phyloP scores from a whole-genome alignment of 2,329 filamentous ascomycete species.

The Fusarium sp. region DNA sequence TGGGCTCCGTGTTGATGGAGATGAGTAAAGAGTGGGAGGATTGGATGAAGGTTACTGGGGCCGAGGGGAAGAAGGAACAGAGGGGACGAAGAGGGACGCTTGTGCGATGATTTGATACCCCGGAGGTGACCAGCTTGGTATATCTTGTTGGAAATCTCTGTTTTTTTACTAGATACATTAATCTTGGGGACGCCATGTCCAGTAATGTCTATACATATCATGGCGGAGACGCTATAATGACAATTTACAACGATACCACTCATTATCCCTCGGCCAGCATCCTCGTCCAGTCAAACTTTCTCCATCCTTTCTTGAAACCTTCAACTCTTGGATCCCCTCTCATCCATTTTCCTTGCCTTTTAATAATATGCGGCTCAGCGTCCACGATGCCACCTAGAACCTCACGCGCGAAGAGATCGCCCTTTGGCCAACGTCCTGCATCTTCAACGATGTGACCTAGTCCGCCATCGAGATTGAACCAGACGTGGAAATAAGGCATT shows the following conservation, averaged over 20 bases:
- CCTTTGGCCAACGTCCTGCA: slow-evolving; percentile 82
- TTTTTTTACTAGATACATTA: slow-evolving; percentile 41
- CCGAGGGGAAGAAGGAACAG: slow-evolving; percentile 51
- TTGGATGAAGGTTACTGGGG: slow-evolving; percentile 73
- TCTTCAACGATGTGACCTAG: slow-evolving; percentile 95
- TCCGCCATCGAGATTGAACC: slow-evolving; percentile 93
- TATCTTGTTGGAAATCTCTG: slow-evolving; percentile 9
- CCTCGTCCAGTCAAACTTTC: slow-evolving; percentile 88
- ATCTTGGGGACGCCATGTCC: slow-evolving; percentile 34
- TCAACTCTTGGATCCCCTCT: slow-evolving; percentile 76
- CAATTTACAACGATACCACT: neutral
- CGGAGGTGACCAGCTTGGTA: slow-evolving; percentile 2
- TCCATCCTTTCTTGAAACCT: slow-evolving; percentile 85
- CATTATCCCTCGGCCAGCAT: slow-evolving; percentile 58
- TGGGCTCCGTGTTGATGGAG: slow-evolving; percentile 94
- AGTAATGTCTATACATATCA: slow-evolving; percentile 41
- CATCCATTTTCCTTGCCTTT: slow-evolving; percentile 88
- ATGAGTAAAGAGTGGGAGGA: slow-evolving; percentile 95
- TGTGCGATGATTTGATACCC: slow-evolving; percentile 38
- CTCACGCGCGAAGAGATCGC: slow-evolving; percentile 93
- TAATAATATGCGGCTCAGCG: slow-evolving; percentile 81
- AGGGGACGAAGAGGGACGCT: slow-evolving; percentile 46
- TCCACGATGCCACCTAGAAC: slow-evolving; percentile 93
- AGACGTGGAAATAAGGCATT: slow-evolving; percentile 98
- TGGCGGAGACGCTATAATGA: slow-evolving; percentile 15